These are phyloP conservation scores for Penicillium sp. DNA, from an alignment of 2,329 filamentous ascomycete genomes.

Conservation along the genomic window DNA sequence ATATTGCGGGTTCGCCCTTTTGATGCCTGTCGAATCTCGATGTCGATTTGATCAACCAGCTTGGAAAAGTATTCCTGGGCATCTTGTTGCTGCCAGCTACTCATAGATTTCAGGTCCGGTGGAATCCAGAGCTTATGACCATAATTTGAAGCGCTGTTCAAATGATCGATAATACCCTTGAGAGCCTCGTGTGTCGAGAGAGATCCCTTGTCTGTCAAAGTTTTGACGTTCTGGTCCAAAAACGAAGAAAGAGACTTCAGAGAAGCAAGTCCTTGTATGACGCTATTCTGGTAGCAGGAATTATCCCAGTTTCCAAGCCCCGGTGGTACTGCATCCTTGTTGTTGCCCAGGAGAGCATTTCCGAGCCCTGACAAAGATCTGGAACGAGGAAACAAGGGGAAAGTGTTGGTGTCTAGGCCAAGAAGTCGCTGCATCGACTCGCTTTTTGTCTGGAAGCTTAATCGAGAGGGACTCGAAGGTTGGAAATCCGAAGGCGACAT, in stretches of 20 bases:
- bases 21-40: conserved; percentile 58
- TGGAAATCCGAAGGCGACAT: conserved; percentile 38
- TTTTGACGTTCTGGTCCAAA: conserved; percentile 45
- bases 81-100: conserved; percentile 92
- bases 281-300: conserved; percentile 96
- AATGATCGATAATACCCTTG: conserved; percentile 59
- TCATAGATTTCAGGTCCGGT: conserved; percentile 78
- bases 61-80: conserved; percentile 96
- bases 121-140: conserved; percentile 78
- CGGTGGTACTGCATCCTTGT: conserved; percentile 35
- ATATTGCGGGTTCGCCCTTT: conserved; percentile 41
- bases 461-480: conserved; percentile 37
- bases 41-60: conserved; percentile 76
- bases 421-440: conserved; percentile 59
- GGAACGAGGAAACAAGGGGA: conserved; percentile 53
- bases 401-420: conserved; percentile 55
- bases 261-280: conserved; percentile 77
- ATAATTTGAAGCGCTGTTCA: conserved; percentile 65
- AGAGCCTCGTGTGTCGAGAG: conserved; percentile 52
- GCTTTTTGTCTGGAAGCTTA: conserved; percentile 52
- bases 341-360: conserved; percentile 35
- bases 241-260: conserved; percentile 64
- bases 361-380: conserved; percentile 52
- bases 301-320: conserved; percentile 90
- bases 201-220: conserved; percentile 33